Evolutionary conservation across 345 rosid genomes (phyloP).

Genomic region (Streptanthus diversifolius): DNA sequence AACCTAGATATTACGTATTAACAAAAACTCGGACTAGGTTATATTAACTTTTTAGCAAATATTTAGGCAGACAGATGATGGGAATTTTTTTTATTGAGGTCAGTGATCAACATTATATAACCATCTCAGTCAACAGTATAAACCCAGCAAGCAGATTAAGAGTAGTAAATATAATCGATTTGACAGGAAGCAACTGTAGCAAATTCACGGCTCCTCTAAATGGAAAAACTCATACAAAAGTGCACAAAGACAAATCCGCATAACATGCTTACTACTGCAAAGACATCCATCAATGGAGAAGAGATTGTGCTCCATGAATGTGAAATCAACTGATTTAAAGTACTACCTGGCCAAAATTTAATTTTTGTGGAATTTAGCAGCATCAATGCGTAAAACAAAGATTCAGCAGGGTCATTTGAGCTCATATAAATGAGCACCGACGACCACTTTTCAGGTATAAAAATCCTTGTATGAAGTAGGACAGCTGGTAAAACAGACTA

Average conservation of each 20-base stretch:
- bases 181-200: not conserved
- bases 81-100: too few relatives aligned
- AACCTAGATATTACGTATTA: constrained; percentile 43
- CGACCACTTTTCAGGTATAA: not conserved
- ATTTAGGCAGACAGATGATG: not conserved
- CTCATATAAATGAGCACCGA: not conserved
- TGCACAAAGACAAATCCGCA: not conserved
- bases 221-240: not conserved
- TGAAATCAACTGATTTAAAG: too few relatives aligned
- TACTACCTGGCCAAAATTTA: not conserved
- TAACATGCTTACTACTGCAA: not conserved
- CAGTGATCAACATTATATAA: too few relatives aligned
- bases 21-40: not conserved
- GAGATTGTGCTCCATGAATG: not conserved
- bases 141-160: too few relatives aligned
- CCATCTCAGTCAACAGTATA: too few relatives aligned
- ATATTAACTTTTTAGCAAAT: not conserved
- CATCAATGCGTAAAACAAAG: too few relatives aligned
- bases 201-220: not conserved
- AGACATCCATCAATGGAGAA: not conserved
- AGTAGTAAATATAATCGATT: not conserved
- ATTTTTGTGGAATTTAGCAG: not conserved
- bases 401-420: not conserved
- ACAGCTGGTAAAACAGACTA: not conserved
- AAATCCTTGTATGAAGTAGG: not conserved